Base-by-base conservation (phyloP, 768 basidiomycete species). In the Rhodosporidiobolus sp. region DNA sequence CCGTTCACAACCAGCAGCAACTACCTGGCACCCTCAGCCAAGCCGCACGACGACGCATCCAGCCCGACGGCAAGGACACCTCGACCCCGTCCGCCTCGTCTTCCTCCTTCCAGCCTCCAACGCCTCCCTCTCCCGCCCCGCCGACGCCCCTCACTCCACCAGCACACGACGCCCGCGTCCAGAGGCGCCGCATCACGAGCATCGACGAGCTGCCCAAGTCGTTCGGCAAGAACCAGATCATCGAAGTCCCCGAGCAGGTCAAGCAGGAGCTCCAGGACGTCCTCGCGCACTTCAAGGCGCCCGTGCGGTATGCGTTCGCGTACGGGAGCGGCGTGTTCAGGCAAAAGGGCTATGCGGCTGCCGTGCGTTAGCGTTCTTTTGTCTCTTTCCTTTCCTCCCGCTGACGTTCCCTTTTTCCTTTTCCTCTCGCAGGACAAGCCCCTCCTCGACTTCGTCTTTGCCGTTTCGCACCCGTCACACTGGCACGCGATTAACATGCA, bases 401-500 rank as follows among this genome's bases (percentile, higher is more conserved):
- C 34, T 46, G 48, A 53, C 11, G 12, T 14, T 30, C 26, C 26
- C 26, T 38, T 16, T 26, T 34, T 10, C 34, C 26, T 20, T 48
- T 38, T 9, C 22, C 14, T n/a, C 30, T 24, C 3, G 50, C 59
- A 82, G 78, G 78, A 83, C 28, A 79, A 81, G 54, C 94, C 94
- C 0, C 91, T 98, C 90, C 86, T 97, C 30, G 96, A 99, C 82
- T 96, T 98, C 78, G 87, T 99, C 81, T 92, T 99, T 80, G 94
- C 94, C 0, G 95, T 97, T 56, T 91, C 92, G 3, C 93, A 96
- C 77, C 85, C 96, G 0, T 86, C 86, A 20, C 92, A 96, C 78
- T 99, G 94, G 84, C 96, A 98, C 81, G 90, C 88, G 38, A 91
- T 94, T 81, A 99, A 99, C 81, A 89, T 98, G 87, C 86, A 89